Evolutionary conservation across 306 rosid species (phyloP), one percentile per base, ranked within the genome.

Genomic region (Cucurbita ficifolia): DNA sequence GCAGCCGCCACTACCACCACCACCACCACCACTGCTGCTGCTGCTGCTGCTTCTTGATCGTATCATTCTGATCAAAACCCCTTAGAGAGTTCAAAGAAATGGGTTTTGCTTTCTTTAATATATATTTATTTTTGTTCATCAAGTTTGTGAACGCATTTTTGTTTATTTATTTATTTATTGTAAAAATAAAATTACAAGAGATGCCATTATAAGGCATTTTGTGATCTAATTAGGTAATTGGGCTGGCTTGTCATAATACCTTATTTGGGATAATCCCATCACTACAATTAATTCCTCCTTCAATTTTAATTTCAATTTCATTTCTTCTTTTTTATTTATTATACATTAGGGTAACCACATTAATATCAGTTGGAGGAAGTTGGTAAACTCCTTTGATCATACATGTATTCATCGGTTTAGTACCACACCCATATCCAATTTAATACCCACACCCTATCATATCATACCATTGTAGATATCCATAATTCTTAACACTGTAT

Each of bases 221-320:
- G 52, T 69, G 73, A 69, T 69, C 55, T 69, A 46, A 69, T 69
- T 69, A 69, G 73, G 73, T 69, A 69, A 69, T 24, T 69, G 73
- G 57, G 57, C 57, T 69, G 73, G 56, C 73, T 69, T 69, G 5
- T 46, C 24, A 69, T 21, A 46, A 42, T 69, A 7, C 73, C 73
- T 63, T 69, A 46, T 45, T 69, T 69, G 73, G 73, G 73, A 69
- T 69, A 48, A 69, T 48, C 73, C 13, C 73, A 13, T 24, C 73
- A 69, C 73, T 48, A 22, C 56, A 69, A 69, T 69, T 69, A 68
- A 68, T 68, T 68, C 51, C 19, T 43, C 50, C 36, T 6, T 11
- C 7, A 2, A 3, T 65, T 12, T 63, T 39, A 4, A 39, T 63
- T 42, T 17, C 11, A 0, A 29, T 16, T 63, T 38, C 17, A n/a